Evolutionary conservation across 257 asterid genomes (phyloP).

Genomic region (Solanum peruvianum): DNA sequence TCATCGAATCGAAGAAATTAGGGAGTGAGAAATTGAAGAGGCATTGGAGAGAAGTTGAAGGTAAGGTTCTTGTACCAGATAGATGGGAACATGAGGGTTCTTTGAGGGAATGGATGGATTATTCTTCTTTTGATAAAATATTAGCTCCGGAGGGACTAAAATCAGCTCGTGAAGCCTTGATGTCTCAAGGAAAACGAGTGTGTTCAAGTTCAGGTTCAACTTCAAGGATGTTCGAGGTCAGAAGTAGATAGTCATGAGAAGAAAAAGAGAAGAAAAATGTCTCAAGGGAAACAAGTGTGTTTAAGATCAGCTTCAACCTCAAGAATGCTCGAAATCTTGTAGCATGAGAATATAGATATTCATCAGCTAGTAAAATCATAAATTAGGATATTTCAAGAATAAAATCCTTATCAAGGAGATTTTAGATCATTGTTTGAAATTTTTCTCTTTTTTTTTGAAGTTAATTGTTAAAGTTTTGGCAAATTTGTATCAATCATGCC

Average conservation of each 20-base stretch:
- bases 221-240: neutral
- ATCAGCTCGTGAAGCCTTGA: neutral
- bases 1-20: neutral
- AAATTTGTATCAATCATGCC: neutral
- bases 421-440: neutral
- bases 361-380: neutral
- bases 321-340: too few species aligned
- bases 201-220: neutral
- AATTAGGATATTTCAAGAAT: neutral
- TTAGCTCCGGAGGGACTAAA: neutral
- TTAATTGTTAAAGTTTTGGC: neutral
- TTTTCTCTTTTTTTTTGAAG: neutral
- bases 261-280: too few species aligned
- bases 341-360: neutral
- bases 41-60: neutral
- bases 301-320: too few species aligned
- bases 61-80: neutral
- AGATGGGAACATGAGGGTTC: neutral
- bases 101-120: neutral
- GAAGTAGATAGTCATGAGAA: neutral
- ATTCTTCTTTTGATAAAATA: neutral
- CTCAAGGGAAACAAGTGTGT: too few species aligned
- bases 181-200: neutral
- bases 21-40: neutral
- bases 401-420: neutral